phyloP scores from a whole-genome alignment of 495 filamentous ascomycete genomes.

The Cudoniella acicularis region DNA sequence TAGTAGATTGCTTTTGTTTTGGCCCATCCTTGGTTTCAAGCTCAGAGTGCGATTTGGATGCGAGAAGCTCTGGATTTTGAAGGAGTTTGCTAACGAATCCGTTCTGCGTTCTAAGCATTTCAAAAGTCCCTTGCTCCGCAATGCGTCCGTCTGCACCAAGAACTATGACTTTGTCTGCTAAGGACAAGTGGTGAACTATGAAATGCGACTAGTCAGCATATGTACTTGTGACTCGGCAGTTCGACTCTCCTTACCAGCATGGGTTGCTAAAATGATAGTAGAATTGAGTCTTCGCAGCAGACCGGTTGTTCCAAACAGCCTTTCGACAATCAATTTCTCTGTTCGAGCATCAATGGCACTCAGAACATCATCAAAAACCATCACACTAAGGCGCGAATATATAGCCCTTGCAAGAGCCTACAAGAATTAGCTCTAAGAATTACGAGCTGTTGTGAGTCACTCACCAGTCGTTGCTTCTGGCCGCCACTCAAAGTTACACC shows the following conservation, averaged over 20 bases:
- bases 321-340: slow-evolving; percentile 27
- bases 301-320: slow-evolving; percentile 29
- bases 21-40: background rate
- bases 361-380: slow-evolving; percentile 35
- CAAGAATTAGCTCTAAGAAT: slow-evolving; percentile 11
- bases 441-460: no score
- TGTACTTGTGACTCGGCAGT: background rate
- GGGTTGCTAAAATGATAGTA: slow-evolving; percentile 31
- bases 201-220: background rate
- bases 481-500: slow-evolving; percentile 51
- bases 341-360: slow-evolving; percentile 33
- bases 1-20: background rate
- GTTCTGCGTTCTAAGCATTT: slow-evolving; percentile 2
- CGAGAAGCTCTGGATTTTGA: background rate
- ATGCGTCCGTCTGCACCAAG: slow-evolving; percentile 13
- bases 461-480: slow-evolving; percentile 50
- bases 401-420: slow-evolving; percentile 37
- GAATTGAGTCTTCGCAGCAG: slow-evolving; percentile 26
- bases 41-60: background rate
- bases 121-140: slow-evolving; percentile 8
- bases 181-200: slow-evolving; percentile 1
- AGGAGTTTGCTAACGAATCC: slow-evolving; percentile 10
- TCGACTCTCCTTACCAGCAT: slow-evolving; percentile 27
- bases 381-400: slow-evolving; percentile 26
- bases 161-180: slow-evolving; percentile 18